phyloP scores from a whole-genome alignment of 306 rosid genomes.

The Rubus parviflorus region DNA sequence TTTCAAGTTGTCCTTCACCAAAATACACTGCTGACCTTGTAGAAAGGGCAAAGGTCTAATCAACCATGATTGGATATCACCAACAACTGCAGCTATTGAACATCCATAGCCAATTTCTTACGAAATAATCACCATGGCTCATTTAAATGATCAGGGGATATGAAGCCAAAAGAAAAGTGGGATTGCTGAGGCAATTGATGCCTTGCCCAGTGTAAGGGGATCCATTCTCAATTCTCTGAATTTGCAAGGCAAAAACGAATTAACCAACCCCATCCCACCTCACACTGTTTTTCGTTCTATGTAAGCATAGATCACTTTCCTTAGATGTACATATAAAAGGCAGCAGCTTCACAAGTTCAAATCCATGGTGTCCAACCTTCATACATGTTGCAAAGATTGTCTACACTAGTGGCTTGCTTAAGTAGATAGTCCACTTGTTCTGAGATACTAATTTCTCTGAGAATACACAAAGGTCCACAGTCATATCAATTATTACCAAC shows the following conservation, averaged over 20 bases:
- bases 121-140: constrained; percentile 1
- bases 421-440: constrained; percentile 95
- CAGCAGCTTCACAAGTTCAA: constrained; percentile 46
- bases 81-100: neutral
- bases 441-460: constrained; percentile 67
- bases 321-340: constrained; percentile 15
- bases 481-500: constrained; percentile 21
- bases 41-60: neutral
- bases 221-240: constrained; percentile 23
- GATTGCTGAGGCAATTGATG: constrained; percentile 17
- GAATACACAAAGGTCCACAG: constrained; percentile 33
- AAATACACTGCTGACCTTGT: neutral
- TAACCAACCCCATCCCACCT: constrained; percentile 15
- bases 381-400: constrained; percentile 94
- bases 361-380: constrained; percentile 99
- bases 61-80: neutral
- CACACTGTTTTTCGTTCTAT: constrained; percentile 17
- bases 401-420: constrained; percentile 90
- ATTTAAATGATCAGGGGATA: neutral
- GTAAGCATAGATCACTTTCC: constrained; percentile 18
- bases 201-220: constrained; percentile 17
- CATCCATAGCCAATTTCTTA: neutral
- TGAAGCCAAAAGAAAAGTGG: constrained; percentile 15
- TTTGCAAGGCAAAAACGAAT: constrained; percentile 18
- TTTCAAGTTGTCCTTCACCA: neutral